Evolutionary conservation across 164 flowering plant species (phyloP), one percentile per base, ranked within the genome.

Genomic region (Warburgia ugandensis): DNA sequence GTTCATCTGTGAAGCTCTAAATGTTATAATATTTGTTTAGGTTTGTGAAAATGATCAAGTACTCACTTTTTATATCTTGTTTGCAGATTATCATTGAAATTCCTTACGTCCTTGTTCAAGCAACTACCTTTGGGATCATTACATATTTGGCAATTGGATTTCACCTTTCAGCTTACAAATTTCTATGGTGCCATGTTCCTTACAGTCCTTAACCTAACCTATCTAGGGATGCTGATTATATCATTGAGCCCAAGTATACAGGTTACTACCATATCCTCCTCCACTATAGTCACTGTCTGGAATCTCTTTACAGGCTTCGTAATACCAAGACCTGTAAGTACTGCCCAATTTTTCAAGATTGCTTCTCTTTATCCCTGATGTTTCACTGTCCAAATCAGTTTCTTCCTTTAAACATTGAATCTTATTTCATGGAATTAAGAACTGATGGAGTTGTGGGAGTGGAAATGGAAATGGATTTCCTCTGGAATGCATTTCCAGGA

Each of bases 251-350:
- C 86, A 43, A 75, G 55, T 19, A 22, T 42, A 22, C 60, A 67
- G 44, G 49, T 73, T 10, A 77, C 78, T 37, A 25, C 71, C 9
- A 54, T 77, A 2, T 37, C 58, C 1, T 31, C 70, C 21, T 39
- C 66, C 43, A 26, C 44, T 11, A 39, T 32, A 56, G 69, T 56
- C 61, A 58, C 74, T 6, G 43, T 71, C 29, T 21, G 67, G 32
- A 73, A 62, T 50, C 55, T 80, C 39, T 80, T 75, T 56, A 22
- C 86, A 4, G 82, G 86, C 16, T 77, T 64, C 48, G 31, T 63
- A 8, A 67, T 79, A 14, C 82, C 82, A 3, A 55, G 43, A 68
- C 69, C 77, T 29, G 85, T 79, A 65, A 64, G 73, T 25, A 19
- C 3, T 42, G 25, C n/a, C 16, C 29, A 27, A 11, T 17, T 13